Percentiles rank a stretch among this genome's conserved stretches.
Evolutionary conservation across 495 filamentous ascomycete genomes (phyloP).

Genomic region (Penicillium verhagenii): DNA sequence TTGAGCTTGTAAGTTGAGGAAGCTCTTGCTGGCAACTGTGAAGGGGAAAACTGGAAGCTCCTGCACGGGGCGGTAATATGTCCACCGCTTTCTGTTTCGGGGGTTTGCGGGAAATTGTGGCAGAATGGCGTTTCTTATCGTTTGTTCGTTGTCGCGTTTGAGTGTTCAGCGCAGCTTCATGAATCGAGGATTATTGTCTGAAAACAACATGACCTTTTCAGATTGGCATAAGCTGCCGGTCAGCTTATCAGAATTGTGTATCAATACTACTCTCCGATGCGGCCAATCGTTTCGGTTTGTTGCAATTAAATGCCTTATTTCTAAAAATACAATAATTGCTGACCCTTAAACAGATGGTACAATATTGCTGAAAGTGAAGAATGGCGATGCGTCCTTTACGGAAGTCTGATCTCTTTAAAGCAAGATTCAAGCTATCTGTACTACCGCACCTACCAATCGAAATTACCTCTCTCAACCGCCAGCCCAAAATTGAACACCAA

Average conservation of each 20-base stretch:
- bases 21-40: conserved; percentile 17
- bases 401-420: conserved; percentile 77
- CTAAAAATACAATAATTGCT: too few relatives aligned
- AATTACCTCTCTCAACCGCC: conserved; percentile 28
- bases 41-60: conserved; percentile 32
- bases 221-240: conserved; percentile 84
- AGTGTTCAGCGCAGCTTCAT: neutral
- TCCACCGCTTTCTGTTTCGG: conserved; percentile 27
- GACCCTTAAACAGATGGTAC: conserved; percentile 64
- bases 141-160: neutral
- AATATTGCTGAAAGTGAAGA: conserved; percentile 68
- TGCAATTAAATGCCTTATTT: neutral
- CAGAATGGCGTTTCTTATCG: conserved; percentile 18
- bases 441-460: conserved; percentile 57
- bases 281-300: conserved; percentile 82
- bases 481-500: conserved; percentile 21
- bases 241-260: conserved; percentile 76
- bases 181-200: neutral
- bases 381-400: conserved; percentile 89
- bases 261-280: conserved; percentile 87
- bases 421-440: conserved; percentile 79
- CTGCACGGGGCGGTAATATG: conserved; percentile 13
- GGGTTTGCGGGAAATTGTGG: conserved; percentile 8
- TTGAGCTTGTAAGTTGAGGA: conserved; percentile 32
- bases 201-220: conserved; percentile 38